Base-by-base conservation (phyloP, 129 eudicot genomes). In the Pittosporum tobira region DNA sequence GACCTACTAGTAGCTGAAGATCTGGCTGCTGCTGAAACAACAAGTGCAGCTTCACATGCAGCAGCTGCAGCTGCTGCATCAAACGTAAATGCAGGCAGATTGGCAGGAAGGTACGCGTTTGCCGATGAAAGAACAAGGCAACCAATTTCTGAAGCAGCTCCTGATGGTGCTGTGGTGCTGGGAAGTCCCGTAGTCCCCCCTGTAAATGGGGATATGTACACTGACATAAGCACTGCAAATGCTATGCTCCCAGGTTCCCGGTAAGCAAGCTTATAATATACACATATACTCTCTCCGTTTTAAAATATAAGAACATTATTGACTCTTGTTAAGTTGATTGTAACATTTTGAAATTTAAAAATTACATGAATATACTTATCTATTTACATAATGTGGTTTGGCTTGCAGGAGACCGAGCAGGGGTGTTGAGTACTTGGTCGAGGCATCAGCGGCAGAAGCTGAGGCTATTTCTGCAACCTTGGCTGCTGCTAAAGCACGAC, bases 391-490 rank as follows among this genome's bases (percentile, higher is more conserved):
- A 21, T 69, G 11, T 51, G 37, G 18, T 43, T 50, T 44, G 46
- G 16, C 67, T 47, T 51, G 56, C 74, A 91, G 96, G 78, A 63
- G 84, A 70, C 64, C 66, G 45, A 91, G 79, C 80, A 91, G 83
- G 70, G 98, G 96, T 20, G 95, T 86, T 27, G 98, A 91, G 59
- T 86, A 83, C 68, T 70, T 91, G 69, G 98, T 86, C 43, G 98
- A 91, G 84, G 98, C 98, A 55, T 79, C 98, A 50, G 98, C 98
- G 50, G 98, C 96, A 48, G 98, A 91, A 83, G 98, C 98, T 7
- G 95, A 91, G 81, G 98, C 98, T 48, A 86, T 86, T 47, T 70
- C 73, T 65, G 90, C 87, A 28, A 71, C 96, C 64, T 67, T 86
- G 27, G 94, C 94, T 31, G 96, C 98, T 73, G 96, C 98, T 18